Evolutionary conservation across 495 filamentous ascomycete species (phyloP), one percentile per base, ranked within the genome.

Genomic region (Penicillium longicatenatum): DNA sequence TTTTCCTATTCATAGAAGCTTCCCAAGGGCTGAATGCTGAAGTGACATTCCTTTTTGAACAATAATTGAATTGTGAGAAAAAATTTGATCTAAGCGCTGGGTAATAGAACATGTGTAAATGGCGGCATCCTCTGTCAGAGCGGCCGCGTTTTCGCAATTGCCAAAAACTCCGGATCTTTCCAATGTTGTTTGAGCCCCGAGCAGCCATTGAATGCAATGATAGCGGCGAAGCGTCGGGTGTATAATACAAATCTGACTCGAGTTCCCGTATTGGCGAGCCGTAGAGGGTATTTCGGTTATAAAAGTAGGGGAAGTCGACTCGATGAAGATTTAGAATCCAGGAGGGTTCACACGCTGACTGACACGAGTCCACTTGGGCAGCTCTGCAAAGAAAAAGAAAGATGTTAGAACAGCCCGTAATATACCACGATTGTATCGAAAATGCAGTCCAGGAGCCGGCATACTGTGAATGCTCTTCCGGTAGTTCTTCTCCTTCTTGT

Each of bases 321-420:
- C 44, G 55, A 41, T 31, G 46, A 37, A 20, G 22, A 45, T 57
- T 85, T 86, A 97, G 72, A 93, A 97, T 66, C 93, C 93, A 48
- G 93, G 93, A 48, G 93, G 93, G 75, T 97, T 97, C 63, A 97
- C 64, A 72, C 93, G 81, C 75, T 97, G 93, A 55, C 89, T 92
- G 50, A 97, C 87, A 79, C 93, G 84, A 55, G 93, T 97, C 93
- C 93, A 97, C 76, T 97, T 97, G 43, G 93, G 93, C 45, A 96
- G 73, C 71, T 94, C 92, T 96, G 60, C 22, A 42, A 50, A n/a
- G n/a, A 52, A 42, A 30, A 48, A 42, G 20, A 48, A 21, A 35
- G 22, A 45, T 19, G 22, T 57, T 33, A 59, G 31, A 24, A 46
- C 33, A 19, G 22, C 37, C 37, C 14, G 2, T 35, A 17, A 39